Evolutionary conservation across 2,329 filamentous ascomycete species (phyloP), one percentile per base, ranked within the genome.

Genomic region (Ophiocordyceps australis): DNA sequence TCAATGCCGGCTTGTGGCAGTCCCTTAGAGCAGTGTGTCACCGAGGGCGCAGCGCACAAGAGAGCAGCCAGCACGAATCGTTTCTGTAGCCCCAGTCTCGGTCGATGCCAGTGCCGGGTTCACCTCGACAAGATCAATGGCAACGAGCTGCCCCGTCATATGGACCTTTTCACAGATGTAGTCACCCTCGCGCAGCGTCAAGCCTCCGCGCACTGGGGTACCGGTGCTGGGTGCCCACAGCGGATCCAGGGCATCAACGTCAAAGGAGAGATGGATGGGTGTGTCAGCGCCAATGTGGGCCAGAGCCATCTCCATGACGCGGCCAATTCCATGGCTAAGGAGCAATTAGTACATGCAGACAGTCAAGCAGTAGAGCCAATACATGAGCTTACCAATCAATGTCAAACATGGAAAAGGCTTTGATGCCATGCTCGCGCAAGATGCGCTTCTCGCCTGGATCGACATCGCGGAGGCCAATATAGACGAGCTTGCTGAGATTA

Each of bases 321-420:
- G 77, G 28, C 89, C 89, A 42, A 98, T 98, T 24, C 89, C 89
- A 46, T 95, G 65, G 28, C 81, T 83, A 16, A 12, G 26, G 39
- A 14, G 27, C 9, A 14, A 18, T 23, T 21, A 28, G 27, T 21
- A 7, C 13, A 7, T 7, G 17, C 17, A 19, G 17, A n/a, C n/a
- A 13, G 20, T 6, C 9, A 21, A 20, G 5, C 4, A 17, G 18
- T 5, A 24, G 3, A 17, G 7, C n/a, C 14, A 13, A 23, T 9
- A 9, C n/a, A 9, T 14, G 10, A 2, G 46, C 65, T 41, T 58
- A 82, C 77, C 70, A 66, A 53, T 98, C 89, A 50, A 98, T 78
- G 47, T 98, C 89, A 47, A 93, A 89, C 89, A 98, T 98, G 56
- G 77, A 86, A 45, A 95, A 98, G 4, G 86, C 86, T 61, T 81